phyloP scores from a whole-genome alignment of 192 early-diverging fungal genomes.

The Podila verticillata region DNA sequence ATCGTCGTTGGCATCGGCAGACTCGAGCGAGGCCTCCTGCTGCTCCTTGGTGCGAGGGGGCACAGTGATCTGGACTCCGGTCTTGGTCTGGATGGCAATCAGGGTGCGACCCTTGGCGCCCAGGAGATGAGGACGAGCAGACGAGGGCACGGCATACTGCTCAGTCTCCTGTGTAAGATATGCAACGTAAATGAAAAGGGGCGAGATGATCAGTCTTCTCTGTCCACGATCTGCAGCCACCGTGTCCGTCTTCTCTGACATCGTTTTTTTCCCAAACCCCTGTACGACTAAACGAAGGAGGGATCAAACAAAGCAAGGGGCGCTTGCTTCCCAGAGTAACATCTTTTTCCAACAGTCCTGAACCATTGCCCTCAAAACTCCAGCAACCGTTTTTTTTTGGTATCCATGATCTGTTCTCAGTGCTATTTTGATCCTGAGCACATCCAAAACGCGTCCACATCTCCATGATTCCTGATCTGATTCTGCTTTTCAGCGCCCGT shows the following conservation, averaged over 20 bases:
- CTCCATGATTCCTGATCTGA: background rate
- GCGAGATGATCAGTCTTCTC: too few relatives aligned
- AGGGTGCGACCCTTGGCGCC: constrained; percentile 86
- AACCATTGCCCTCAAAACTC: too few relatives aligned
- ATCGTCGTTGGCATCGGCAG: constrained; percentile 29
- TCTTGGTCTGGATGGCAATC: constrained; percentile 76
- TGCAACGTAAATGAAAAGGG: background rate
- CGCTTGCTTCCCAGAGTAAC: background rate
- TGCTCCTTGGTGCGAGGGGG: constrained; percentile 57
- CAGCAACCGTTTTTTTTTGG: too few relatives aligned
- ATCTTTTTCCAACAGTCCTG: background rate
- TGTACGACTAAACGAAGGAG: background rate
- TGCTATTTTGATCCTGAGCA: too few relatives aligned
- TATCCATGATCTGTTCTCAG: too few relatives aligned
- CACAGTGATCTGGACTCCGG: constrained; percentile 79
- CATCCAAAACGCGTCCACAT: background rate
- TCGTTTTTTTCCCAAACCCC: constrained; percentile 1
- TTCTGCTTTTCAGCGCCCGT: background rate
- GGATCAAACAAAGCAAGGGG: background rate
- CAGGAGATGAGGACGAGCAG: constrained; percentile 83
- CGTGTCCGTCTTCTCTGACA: background rate
- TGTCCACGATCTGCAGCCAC: background rate
- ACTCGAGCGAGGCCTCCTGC: constrained; percentile 53
- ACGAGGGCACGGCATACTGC: constrained; percentile 74
- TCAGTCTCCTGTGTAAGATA: constrained; percentile 41